These are phyloP conservation scores for Sugiyamaella xylanicola DNA, from an alignment of 1,139 yeast species.

Conservation along the genomic window DNA sequence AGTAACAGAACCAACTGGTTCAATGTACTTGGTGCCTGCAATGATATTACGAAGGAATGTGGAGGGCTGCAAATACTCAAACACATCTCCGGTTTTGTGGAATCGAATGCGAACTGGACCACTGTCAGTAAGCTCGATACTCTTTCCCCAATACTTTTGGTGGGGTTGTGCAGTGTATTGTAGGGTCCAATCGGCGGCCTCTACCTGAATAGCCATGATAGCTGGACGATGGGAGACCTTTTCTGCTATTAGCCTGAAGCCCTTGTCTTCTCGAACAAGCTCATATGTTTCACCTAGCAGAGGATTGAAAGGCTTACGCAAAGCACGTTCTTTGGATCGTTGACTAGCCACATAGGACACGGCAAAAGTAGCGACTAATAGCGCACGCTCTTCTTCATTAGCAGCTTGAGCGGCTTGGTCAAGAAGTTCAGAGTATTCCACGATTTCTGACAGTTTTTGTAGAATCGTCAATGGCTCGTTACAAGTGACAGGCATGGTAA, in stretches of 20 bases:
- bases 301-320: constrained; percentile 92
- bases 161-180: constrained; percentile 75
- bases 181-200: constrained; percentile 73
- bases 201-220: constrained; percentile 77
- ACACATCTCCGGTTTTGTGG: constrained; percentile 65
- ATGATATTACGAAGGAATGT: constrained; percentile 80
- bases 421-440: constrained; percentile 73
- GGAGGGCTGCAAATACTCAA: constrained; percentile 80
- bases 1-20: constrained; percentile 73
- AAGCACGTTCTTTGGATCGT: constrained; percentile 71
- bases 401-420: constrained; percentile 55
- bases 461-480: constrained; percentile 88
- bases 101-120: constrained; percentile 65
- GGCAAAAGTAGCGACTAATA: constrained; percentile 82
- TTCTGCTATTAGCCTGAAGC: constrained; percentile 69
- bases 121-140: constrained; percentile 75
- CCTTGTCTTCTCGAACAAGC: constrained; percentile 74
- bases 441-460: constrained; percentile 74
- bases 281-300: constrained; percentile 86
- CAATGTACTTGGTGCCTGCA: constrained; percentile 95
- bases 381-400: constrained; percentile 55
- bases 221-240: constrained; percentile 84
- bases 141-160: constrained; percentile 95
- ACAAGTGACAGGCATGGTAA: constrained; percentile 92
- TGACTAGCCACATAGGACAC: constrained; percentile 69